A percentile compares a stretch with the other conserved stretches of the same genome.
Evolutionary conservation across 805 yeast species (phyloP).

Genomic region (Saturnispora sanitii): DNA sequence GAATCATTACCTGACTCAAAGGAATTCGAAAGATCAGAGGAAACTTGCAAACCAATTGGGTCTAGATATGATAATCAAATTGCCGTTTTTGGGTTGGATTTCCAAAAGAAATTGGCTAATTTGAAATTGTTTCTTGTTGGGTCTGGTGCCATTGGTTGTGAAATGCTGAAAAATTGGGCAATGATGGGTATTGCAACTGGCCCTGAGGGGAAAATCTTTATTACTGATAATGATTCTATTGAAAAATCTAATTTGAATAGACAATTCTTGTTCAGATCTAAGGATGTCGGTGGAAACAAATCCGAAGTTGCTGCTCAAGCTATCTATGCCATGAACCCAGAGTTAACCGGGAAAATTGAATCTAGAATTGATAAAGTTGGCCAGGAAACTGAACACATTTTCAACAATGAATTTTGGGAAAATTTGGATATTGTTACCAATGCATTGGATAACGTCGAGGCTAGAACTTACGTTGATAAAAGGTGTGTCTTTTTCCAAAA

Average conservation of each 20-base stretch:
- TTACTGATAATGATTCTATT: constrained; percentile 91
- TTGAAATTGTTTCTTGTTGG: constrained; percentile 86
- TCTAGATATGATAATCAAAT: constrained; percentile 91
- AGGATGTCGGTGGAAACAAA: constrained; percentile 86
- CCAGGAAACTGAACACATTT: constrained; percentile 80
- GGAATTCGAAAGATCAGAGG: constrained; percentile 52
- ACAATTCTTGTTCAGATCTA: constrained; percentile 90
- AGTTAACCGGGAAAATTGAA: constrained; percentile 64
- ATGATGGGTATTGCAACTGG: constrained; percentile 93
- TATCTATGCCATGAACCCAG: constrained; percentile 78
- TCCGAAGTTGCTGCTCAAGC: constrained; percentile 87
- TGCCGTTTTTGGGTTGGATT: constrained; percentile 82
- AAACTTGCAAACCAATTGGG: constrained; percentile 62
- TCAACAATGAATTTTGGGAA: constrained; percentile 80
- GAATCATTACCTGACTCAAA: constrained; percentile 72
- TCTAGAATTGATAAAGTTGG: constrained; percentile 84
- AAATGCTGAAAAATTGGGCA: constrained; percentile 97
- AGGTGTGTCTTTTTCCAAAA: constrained; percentile 89
- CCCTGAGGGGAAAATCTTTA: constrained; percentile 68
- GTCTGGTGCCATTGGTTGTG: constrained; percentile 98
- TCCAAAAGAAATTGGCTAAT: constrained; percentile 65
- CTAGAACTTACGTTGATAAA: constrained; percentile 94
- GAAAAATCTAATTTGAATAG: constrained; percentile 94
- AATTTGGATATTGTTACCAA: constrained; percentile 82
- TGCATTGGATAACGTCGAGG: constrained; percentile 96